These are phyloP conservation scores for Phytopythium litorale DNA, from an alignment of 352 stramenopile genomes.

Conservation along the genomic window DNA sequence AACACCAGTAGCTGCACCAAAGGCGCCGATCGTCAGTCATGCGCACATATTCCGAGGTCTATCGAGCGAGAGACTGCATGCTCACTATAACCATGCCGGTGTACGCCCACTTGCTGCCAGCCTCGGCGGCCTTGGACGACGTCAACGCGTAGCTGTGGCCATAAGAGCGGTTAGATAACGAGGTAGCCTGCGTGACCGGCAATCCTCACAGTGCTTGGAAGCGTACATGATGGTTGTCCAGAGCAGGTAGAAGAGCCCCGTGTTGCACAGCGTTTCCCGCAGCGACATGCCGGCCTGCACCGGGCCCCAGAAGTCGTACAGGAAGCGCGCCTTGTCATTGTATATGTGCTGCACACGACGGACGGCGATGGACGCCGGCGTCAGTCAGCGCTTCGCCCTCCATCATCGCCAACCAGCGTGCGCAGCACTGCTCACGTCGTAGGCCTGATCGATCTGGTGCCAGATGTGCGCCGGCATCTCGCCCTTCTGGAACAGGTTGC, in stretches of 20 bases:
- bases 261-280: slow-evolving; percentile 48
- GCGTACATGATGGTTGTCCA: slow-evolving; percentile 64
- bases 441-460: slow-evolving; percentile 47
- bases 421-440: slow-evolving; percentile 38
- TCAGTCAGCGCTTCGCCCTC: slow-evolving; percentile 7
- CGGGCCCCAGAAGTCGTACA: slow-evolving; percentile 70
- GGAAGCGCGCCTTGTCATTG: slow-evolving; percentile 38
- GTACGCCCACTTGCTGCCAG: slow-evolving; percentile 46
- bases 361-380: slow-evolving; percentile 2
- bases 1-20: slow-evolving; percentile 37
- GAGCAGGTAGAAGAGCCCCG: slow-evolving; percentile 63
- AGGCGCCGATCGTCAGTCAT: neutral
- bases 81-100: slow-evolving; percentile 36
- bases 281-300: slow-evolving; percentile 35
- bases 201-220: neutral
- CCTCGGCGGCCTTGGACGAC: slow-evolving; percentile 28
- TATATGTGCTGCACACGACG: slow-evolving; percentile 45
- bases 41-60: neutral
- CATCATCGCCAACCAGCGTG: neutral
- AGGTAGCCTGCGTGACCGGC: neutral
- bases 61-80: neutral
- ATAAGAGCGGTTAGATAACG: slow-evolving; percentile 6
- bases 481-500: slow-evolving; percentile 40
- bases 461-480: slow-evolving; percentile 51
- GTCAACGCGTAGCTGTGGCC: slow-evolving; percentile 43